Evolutionary conservation across 2,329 filamentous ascomycete species (phyloP).

Genomic region (Acephala macrosclerotiorum): DNA sequence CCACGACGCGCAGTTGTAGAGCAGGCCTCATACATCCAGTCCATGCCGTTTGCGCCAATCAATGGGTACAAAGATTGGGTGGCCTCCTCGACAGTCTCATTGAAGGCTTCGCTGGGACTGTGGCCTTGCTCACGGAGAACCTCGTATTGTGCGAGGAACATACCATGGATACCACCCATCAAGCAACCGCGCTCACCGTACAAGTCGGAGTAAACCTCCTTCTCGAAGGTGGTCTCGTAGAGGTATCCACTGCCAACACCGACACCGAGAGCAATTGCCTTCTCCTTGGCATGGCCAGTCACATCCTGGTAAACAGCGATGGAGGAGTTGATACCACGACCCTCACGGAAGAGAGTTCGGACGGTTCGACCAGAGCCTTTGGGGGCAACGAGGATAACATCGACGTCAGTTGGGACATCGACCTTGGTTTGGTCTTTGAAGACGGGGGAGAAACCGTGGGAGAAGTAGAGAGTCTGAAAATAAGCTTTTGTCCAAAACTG

Average conservation of each 20-base stretch:
- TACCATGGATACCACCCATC: slow-evolving; percentile 99
- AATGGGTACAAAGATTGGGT: slow-evolving; percentile 98
- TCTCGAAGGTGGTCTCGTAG: slow-evolving; percentile 99
- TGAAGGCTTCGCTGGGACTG: slow-evolving; percentile 98
- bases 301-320: slow-evolving; percentile 99
- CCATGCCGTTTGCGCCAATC: slow-evolving; percentile 98
- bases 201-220: slow-evolving; percentile 99
- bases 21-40: slow-evolving; percentile 99
- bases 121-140: slow-evolving; percentile 98
- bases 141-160: slow-evolving; percentile 99
- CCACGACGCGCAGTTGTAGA: slow-evolving; percentile 97
- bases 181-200: slow-evolving; percentile 99
- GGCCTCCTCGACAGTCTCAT: slow-evolving; percentile 99
- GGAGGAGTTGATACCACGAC: slow-evolving; percentile 99
- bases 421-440: slow-evolving; percentile 99
- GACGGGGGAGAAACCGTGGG: slow-evolving; percentile 99
- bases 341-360: slow-evolving; percentile 98
- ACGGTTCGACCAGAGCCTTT: slow-evolving; percentile 99
- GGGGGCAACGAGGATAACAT: slow-evolving; percentile 99
- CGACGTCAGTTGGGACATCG: slow-evolving; percentile 92
- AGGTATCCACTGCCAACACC: slow-evolving; percentile 98
- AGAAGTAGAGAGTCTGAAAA: slow-evolving; percentile 95
- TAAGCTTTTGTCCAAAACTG: slow-evolving; percentile 28
- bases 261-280: slow-evolving; percentile 94
- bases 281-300: slow-evolving; percentile 97